Evolutionary conservation across 2,329 filamentous ascomycete genomes (phyloP).

Genomic region (Aplosporella prunicola): DNA sequence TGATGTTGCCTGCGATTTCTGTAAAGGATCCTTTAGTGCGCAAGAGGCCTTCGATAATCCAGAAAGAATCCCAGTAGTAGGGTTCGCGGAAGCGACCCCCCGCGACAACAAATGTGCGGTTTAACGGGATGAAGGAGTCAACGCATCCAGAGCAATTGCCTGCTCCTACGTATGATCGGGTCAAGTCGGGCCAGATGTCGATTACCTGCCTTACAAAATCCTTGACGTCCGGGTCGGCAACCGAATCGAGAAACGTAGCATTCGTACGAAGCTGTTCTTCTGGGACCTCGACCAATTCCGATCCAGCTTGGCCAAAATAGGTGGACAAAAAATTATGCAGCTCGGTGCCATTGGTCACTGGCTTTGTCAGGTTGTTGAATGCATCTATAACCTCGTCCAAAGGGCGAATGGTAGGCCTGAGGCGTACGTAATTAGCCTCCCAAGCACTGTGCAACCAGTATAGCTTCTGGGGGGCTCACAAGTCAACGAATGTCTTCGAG

Average conservation of each 20-base stretch:
- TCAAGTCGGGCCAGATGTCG: slow-evolving; percentile 60
- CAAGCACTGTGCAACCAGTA: too few species aligned
- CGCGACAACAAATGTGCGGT: slow-evolving; percentile 60
- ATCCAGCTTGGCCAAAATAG: slow-evolving; percentile 55
- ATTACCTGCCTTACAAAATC: slow-evolving; percentile 57
- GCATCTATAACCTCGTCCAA: slow-evolving; percentile 52
- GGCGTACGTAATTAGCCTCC: neutral
- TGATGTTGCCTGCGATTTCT: slow-evolving; percentile 55
- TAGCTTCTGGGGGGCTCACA: slow-evolving; percentile 14
- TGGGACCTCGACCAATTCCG: slow-evolving; percentile 50
- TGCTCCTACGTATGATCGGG: slow-evolving; percentile 46
- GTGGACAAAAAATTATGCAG: slow-evolving; percentile 52
- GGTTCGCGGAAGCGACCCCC: slow-evolving; percentile 62
- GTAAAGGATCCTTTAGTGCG: slow-evolving; percentile 55
- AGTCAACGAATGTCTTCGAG: slow-evolving; percentile 62
- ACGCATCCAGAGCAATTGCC: slow-evolving; percentile 50
- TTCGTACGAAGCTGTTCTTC: slow-evolving; percentile 45
- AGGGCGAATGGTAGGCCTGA: slow-evolving; percentile 51
- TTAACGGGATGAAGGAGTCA: slow-evolving; percentile 56
- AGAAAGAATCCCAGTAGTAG: slow-evolving; percentile 65
- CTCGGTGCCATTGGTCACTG: slow-evolving; percentile 53
- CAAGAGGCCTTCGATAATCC: slow-evolving; percentile 57
- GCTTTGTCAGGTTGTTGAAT: slow-evolving; percentile 50
- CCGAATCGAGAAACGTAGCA: slow-evolving; percentile 45
- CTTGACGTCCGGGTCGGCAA: slow-evolving; percentile 49